Percentiles rank a stretch among this genome's conserved stretches.
Evolutionary conservation across 164 flowering plant genomes (phyloP).

Genomic region (Annona squamosa): DNA sequence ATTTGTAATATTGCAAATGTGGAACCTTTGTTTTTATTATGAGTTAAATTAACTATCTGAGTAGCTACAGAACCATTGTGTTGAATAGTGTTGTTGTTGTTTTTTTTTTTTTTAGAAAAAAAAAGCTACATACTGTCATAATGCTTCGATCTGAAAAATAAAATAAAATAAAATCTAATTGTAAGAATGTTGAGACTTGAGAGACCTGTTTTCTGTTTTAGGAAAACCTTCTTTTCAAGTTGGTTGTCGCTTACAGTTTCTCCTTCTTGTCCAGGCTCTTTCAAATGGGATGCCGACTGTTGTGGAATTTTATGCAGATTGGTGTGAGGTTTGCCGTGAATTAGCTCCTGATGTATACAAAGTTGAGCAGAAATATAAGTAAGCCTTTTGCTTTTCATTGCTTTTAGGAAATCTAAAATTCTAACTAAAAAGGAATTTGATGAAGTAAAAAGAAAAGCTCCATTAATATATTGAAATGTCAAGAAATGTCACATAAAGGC

Average conservation of each 20-base stretch:
- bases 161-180: too few relatives aligned
- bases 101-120: too few relatives aligned
- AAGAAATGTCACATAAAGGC: neutral
- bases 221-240: neutral
- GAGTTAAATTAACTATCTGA: too few relatives aligned
- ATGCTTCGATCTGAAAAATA: too few relatives aligned
- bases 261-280: constrained; percentile 51
- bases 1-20: too few relatives aligned
- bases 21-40: too few relatives aligned
- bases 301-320: constrained; percentile 97
- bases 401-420: neutral
- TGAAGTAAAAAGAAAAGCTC: neutral
- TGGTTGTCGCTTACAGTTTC: constrained; percentile 4
- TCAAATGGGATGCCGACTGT: constrained; percentile 94
- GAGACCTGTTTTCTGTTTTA: neutral
- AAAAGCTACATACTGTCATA: too few relatives aligned
- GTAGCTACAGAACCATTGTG: too few relatives aligned
- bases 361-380: constrained; percentile 93
- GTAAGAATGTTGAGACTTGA: neutral
- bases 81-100: too few relatives aligned
- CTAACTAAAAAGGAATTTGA: neutral
- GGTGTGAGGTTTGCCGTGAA: constrained; percentile 98
- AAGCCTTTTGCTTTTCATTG: constrained; percentile 7
- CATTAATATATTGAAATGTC: neutral
- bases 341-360: constrained; percentile 91